These are phyloP conservation scores for Lipomyces sp. DNA, from an alignment of 805 yeast species.

Conservation along the genomic window DNA sequence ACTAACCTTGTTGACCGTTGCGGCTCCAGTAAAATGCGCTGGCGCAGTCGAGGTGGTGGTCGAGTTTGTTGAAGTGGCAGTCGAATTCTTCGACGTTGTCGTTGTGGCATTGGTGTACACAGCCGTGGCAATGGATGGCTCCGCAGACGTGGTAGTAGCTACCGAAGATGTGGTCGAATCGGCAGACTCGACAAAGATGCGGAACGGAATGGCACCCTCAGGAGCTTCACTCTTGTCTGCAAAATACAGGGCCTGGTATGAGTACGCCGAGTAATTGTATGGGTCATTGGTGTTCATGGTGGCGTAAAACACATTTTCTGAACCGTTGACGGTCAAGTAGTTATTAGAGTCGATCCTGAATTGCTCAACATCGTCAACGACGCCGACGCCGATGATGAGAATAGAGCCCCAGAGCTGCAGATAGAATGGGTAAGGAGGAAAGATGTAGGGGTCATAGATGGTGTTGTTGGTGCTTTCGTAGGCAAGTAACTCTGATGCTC, in stretches of 20 bases:
- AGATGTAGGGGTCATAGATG: constrained; percentile 8
- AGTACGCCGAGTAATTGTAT: constrained; percentile 47
- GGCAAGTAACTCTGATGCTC: constrained; percentile 36
- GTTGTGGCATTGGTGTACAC: neutral
- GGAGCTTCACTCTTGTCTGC: constrained; percentile 40
- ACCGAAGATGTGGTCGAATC: neutral
- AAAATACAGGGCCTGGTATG: constrained; percentile 44
- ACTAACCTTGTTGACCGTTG: constrained; percentile 2
- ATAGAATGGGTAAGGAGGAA: neutral
- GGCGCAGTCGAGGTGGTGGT: neutral
- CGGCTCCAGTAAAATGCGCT: constrained; percentile 2
- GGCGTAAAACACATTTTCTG: constrained; percentile 49
- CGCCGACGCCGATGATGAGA: constrained; percentile 21
- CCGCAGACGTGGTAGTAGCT: neutral
- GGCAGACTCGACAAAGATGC: constrained; percentile 19
- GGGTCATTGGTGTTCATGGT: constrained; percentile 54
- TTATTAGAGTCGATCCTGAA: constrained; percentile 27
- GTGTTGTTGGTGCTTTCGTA: constrained; percentile 38
- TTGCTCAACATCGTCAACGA: neutral
- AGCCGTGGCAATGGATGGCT: neutral
- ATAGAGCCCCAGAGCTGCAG: constrained; percentile 12
- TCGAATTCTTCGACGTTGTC: neutral
- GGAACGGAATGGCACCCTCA: constrained; percentile 38
- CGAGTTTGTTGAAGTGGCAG: neutral
- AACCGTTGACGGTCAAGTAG: constrained; percentile 44